phyloP scores from a whole-genome alignment of 2,329 filamentous ascomycete species.

The Penicillium glabrum region DNA sequence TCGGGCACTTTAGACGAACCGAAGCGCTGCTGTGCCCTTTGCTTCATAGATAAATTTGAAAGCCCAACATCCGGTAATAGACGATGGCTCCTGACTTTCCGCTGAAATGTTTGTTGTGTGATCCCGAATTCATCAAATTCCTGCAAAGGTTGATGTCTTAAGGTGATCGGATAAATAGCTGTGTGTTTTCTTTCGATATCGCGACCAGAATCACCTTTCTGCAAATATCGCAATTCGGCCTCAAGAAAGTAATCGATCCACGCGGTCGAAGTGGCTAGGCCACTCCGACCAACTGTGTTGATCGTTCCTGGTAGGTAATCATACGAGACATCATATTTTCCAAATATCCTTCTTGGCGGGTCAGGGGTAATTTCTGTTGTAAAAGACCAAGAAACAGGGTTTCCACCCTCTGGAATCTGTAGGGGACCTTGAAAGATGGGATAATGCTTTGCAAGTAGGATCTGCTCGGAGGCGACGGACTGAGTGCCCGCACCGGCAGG shows the following conservation, averaged over 20 bases:
- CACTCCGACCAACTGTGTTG: background rate
- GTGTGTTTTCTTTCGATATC: background rate
- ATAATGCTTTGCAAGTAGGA: background rate
- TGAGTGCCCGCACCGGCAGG: background rate
- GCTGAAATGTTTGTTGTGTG: background rate
- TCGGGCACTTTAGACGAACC: slow-evolving; percentile 1
- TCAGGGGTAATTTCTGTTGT: background rate
- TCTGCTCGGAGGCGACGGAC: background rate
- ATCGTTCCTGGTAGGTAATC: slow-evolving; percentile 1
- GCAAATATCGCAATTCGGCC: background rate
- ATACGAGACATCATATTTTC: background rate
- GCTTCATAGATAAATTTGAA: background rate
- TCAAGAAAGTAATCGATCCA: slow-evolving; percentile 7
- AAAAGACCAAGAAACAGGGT: slow-evolving; percentile 1
- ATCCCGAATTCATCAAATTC: slow-evolving; percentile 1
- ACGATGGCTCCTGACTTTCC: background rate
- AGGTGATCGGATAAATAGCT: background rate
- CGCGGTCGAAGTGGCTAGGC: background rate
- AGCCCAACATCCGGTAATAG: background rate
- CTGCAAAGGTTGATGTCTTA: background rate
- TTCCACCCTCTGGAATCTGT: background rate
- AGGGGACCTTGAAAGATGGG: slow-evolving; percentile 1
- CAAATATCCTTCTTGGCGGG: background rate
- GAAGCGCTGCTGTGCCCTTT: slow-evolving; percentile 1
- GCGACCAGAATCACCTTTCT: background rate